These are phyloP conservation scores for Trypanosoma congolense DNA, from an alignment of 208 protist species.

Conservation along the genomic window DNA sequence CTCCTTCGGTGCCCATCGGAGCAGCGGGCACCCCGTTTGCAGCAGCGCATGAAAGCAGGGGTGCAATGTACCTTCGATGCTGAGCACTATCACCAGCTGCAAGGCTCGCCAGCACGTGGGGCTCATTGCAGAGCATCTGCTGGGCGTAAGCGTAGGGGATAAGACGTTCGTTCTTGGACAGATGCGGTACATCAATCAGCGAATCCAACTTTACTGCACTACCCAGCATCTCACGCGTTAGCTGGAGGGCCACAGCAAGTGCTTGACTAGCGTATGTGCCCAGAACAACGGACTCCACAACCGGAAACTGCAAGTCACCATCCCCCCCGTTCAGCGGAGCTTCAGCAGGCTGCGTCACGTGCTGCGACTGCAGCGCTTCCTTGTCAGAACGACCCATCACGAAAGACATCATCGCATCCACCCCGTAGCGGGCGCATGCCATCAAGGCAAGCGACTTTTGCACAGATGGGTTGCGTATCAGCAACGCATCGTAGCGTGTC, in stretches of 20 bases:
- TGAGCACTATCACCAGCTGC: slow-evolving; percentile 36
- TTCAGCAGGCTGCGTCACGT: neutral
- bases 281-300: slow-evolving; percentile 53
- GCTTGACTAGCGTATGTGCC: slow-evolving; percentile 60
- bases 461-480: slow-evolving; percentile 58
- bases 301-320: slow-evolving; percentile 4
- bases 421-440: slow-evolving; percentile 49
- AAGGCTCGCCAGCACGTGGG: slow-evolving; percentile 36
- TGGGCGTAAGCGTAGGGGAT: slow-evolving; percentile 67
- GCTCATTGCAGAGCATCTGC: slow-evolving; percentile 37
- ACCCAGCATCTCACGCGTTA: slow-evolving; percentile 28
- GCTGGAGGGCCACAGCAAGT: slow-evolving; percentile 45
- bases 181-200: slow-evolving; percentile 31
- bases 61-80: slow-evolving; percentile 35
- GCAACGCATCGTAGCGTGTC: slow-evolving; percentile 55
- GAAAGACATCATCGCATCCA: slow-evolving; percentile 56
- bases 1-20: neutral
- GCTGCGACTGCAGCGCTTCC: neutral
- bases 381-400: slow-evolving; percentile 16
- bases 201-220: no score
- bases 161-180: slow-evolving; percentile 33
- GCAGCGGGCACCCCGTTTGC: neutral
- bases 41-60: slow-evolving; percentile 23
- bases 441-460: slow-evolving; percentile 68
- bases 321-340: neutral